These are phyloP conservation scores for Trapa bicornis DNA, from an alignment of 345 rosid genomes.

Conservation along the genomic window DNA sequence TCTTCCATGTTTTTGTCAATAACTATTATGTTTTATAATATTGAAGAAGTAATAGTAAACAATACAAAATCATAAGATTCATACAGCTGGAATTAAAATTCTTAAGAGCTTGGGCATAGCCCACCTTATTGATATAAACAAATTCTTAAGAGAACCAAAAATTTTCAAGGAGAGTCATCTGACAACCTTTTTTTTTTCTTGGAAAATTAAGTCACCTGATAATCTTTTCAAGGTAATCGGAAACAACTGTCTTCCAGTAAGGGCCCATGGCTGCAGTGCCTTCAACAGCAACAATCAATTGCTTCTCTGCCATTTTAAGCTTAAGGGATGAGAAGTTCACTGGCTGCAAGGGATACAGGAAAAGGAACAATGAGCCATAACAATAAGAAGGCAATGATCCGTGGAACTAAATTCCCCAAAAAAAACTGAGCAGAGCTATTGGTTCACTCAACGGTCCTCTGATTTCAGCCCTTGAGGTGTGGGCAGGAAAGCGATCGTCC, in stretches of 20 bases:
- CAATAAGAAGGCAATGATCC: not conserved
- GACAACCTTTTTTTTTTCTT: conserved; percentile 45
- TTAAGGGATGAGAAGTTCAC: not conserved
- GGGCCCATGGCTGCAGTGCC: conserved; percentile 92
- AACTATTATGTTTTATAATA: not conserved
- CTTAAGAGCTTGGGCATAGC: not conserved
- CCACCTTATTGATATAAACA: too few species aligned
- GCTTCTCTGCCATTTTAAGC: conserved; percentile 47
- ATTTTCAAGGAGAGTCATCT: conserved; percentile 26
- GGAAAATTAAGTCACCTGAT: conserved; percentile 33
- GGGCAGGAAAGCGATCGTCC: not conserved
- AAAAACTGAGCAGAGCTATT: not conserved
- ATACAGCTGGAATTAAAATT: not conserved
- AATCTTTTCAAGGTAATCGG: conserved; percentile 84
- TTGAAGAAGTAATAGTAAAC: not conserved
- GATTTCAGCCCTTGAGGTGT: too few species aligned
- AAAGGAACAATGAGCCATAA: not conserved
- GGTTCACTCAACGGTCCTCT: too few species aligned
- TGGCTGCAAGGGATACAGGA: not conserved
- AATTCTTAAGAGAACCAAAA: not conserved
- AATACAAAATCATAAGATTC: not conserved
- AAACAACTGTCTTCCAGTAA: conserved; percentile 55
- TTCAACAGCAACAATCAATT: conserved; percentile 82
- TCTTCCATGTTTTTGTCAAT: not conserved
- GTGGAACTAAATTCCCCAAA: not conserved